These are phyloP conservation scores for Myxozyma nipponensis DNA, from an alignment of 805 yeast genomes.

Conservation along the genomic window DNA sequence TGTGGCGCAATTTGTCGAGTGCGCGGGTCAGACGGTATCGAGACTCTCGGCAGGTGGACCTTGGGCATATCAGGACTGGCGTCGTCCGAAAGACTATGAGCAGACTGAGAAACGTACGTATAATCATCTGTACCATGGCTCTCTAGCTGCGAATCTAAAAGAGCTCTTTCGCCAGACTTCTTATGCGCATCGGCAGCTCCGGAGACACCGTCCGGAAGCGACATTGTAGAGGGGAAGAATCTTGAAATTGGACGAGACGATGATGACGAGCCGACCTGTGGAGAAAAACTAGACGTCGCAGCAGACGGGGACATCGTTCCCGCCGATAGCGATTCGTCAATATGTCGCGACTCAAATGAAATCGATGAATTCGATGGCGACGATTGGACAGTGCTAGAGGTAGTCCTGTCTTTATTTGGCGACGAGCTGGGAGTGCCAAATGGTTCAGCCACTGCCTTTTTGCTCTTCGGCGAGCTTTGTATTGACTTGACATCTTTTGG, in stretches of 20 bases:
- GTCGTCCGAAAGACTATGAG: conserved; percentile 20
- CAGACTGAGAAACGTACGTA: conserved; percentile 17
- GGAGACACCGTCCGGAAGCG: not conserved
- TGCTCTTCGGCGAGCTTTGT: not conserved
- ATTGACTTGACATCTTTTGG: not conserved
- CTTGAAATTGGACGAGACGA: conserved; percentile 17
- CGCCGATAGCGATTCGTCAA: conserved; percentile 1
- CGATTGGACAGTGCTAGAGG: conserved; percentile 1
- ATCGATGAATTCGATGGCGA: conserved; percentile 10
- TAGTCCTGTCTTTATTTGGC: conserved; percentile 7
- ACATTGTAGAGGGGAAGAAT: conserved; percentile 20
- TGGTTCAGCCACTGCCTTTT: not conserved
- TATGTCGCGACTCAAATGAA: not conserved
- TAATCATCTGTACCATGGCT: conserved; percentile 3
- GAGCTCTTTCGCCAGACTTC: not conserved
- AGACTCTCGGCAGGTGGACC: conserved; percentile 19
- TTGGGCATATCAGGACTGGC: conserved; percentile 17
- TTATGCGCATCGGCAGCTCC: not conserved
- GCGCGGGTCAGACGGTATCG: not conserved
- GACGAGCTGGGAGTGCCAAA: conserved; percentile 15
- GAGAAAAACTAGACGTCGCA: conserved; percentile 1
- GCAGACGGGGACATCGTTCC: conserved; percentile 5
- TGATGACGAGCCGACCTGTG: not conserved
- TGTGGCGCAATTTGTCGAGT: not conserved
- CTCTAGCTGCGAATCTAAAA: not conserved